Evolutionary conservation across 1,284 basidiomycete species (phyloP), one percentile per base, ranked within the genome.

Genomic region (Agroathelia rolfsii): DNA sequence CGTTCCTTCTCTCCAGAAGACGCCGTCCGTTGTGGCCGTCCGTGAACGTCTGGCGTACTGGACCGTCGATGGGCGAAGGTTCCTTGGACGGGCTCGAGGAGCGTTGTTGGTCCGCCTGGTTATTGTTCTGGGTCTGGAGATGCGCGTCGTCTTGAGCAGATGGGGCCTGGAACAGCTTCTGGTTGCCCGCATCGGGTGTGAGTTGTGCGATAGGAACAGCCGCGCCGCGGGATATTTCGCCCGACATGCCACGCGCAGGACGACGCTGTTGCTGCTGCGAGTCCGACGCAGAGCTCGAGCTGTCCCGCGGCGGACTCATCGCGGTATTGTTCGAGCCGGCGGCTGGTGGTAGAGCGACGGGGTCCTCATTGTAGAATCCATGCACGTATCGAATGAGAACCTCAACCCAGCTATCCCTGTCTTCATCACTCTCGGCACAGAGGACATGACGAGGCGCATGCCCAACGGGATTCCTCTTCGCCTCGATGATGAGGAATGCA

Each of bases 401-500:
- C 38, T 93, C 83, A 21, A 97, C 92, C 94, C 94, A 98, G 37
- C 69, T 72, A 52, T 98, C 94, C 24, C 94, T 72, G 50, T 95
- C 90, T 29, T 69, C 62, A 55, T 98, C 94, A 51, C 85, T 96
- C 56, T 95, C 89, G 0, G 94, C 94, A 49, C 94, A 97, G 3
- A 98, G 64, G 19, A 98, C 92, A 52, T 97, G 94, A 14, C 88
- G 70, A 32, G 82, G 72, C 42, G 75, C 74, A 31, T 78, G 72
- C 4, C 81, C 76, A 28, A 70, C 72, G 9, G 78, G 78, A 2
- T 69, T 72, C 35, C 74, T 77, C 50, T 77, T 80, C 13, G 73
- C 72, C 56, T 96, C 92, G 40, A 97, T 87, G 49, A 98, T 89
- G 38, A 98, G 73, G 62, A 98, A 97, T 0, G 94, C 94, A 50